A percentile compares a stretch with the other conserved stretches of the same genome.
Conservation (phyloP, 2,329 filamentous ascomycete genomes). For the Acarospora socialis region DNA sequence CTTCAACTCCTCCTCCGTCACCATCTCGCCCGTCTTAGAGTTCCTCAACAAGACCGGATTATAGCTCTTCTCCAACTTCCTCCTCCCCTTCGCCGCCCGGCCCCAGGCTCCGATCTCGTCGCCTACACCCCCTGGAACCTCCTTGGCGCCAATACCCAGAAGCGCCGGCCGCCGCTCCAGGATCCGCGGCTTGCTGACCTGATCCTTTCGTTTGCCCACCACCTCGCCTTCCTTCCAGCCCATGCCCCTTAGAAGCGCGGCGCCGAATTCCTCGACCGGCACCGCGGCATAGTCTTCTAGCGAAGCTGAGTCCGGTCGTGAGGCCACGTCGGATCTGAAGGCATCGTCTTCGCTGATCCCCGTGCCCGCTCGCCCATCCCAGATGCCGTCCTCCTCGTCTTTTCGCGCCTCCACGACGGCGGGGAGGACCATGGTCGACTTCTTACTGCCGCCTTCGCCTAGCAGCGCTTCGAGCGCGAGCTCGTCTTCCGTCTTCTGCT, state of each 20-base stretch:
- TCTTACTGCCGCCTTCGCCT: slow-evolving; percentile 35
- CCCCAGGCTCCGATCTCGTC: slow-evolving; percentile 73
- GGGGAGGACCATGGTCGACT: slow-evolving; percentile 41
- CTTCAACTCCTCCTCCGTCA: slow-evolving; percentile 48
- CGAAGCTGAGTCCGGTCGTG: slow-evolving; percentile 60
- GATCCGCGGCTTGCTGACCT: slow-evolving; percentile 45
- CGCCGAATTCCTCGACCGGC: slow-evolving; percentile 88
- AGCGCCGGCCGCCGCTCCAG: slow-evolving; percentile 62
- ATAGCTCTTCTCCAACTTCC: slow-evolving; percentile 40
- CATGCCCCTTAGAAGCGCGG: slow-evolving; percentile 80
- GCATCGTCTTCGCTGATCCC: slow-evolving; percentile 48
- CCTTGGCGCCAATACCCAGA: slow-evolving; percentile 78
- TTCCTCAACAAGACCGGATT: slow-evolving; percentile 48
- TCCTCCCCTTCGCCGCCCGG: slow-evolving; percentile 42
- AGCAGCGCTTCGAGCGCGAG: slow-evolving; percentile 53
- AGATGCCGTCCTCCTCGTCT: slow-evolving; percentile 15
- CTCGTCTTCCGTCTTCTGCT: slow-evolving; percentile 43
- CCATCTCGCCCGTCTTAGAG: slow-evolving; percentile 46
- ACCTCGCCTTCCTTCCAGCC: slow-evolving; percentile 68
- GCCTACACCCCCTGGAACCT: slow-evolving; percentile 46
- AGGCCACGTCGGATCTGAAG: slow-evolving; percentile 54
- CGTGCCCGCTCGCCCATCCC: slow-evolving; percentile 20
- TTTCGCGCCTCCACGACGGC: slow-evolving; percentile 17
- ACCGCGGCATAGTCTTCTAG: slow-evolving; percentile 77
- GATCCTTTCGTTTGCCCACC: slow-evolving; percentile 41